Evolutionary conservation across 306 rosid genomes (phyloP), one percentile per base, ranked within the genome.

Genomic region (Fragaria iinumae): DNA sequence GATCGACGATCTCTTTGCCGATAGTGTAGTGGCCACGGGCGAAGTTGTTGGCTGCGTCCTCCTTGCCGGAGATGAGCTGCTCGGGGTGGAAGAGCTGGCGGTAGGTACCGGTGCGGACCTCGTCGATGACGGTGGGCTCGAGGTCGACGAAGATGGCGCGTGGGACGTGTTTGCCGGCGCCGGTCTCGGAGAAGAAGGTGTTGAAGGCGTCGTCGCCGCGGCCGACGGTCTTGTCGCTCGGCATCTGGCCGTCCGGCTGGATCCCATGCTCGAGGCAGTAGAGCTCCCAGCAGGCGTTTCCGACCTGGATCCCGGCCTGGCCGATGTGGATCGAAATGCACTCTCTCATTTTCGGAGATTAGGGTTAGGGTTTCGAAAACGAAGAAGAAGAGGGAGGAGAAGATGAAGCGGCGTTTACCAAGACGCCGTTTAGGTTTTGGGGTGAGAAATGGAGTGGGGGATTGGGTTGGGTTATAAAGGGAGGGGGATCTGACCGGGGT

Each of bases 61-160:
- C 98, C 79, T 93, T 93, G 81, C 96, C 98, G 75, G 90, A 86
- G 78, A 93, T 93, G 77, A 93, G 94, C 68, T 93, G 98, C 79
- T 93, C 98, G 4, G 96, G 98, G 76, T 93, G 98, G 86, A 93
- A 93, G 41, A 93, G 98, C 73, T 93, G 98, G 66, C 98, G 90
- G 85, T 93, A 93, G 6, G 93, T 17, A 2, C 98, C 98, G 52
- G 96, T 90, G 72, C 98, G 83, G 41, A 93, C 96, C 62, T 93
- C 98, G 63, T 93, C 98, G 21, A 93, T 90, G 72, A 93, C 98
- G 66, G 96, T 93, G n/a, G 98, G 98, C 60, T 93, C 98, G 1
- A 93, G 92, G 80, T 93, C 98, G 7, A 93, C 96, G 63, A 93
- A 93, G 36, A 93, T 80, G 13, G 98, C 94, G 20, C 98, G 93